Evolutionary conservation across 768 basidiomycete species (phyloP), one percentile per base, ranked within the genome.

Genomic region (Tricholoma matsutake): DNA sequence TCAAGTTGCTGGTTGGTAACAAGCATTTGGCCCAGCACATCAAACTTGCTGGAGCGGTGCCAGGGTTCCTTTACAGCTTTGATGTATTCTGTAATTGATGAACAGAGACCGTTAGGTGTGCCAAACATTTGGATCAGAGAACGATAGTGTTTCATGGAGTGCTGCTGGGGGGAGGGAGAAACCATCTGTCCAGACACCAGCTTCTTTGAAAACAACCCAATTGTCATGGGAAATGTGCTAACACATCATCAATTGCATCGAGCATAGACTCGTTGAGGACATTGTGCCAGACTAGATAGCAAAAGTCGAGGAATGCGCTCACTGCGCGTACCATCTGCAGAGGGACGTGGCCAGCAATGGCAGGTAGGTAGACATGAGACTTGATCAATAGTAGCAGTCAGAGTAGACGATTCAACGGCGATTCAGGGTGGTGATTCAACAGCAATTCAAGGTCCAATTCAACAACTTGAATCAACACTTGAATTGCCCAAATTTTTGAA

Each of bases 361-460:
- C 70, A 0, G 63, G 54, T n/a, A 75, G 59, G 45, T 69, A 74
- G n/a, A 73, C 69, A 68, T 68, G 31, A 31, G 49, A 22, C 39
- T 32, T 55, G 41, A 25, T 47, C 39, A 52, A 9, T n/a, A n/a
- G n/a, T n/a, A n/a, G n/a, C n/a, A n/a, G n/a, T n/a, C n/a, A n/a
- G n/a, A n/a, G n/a, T n/a, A n/a, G n/a, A n/a, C n/a, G n/a, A n/a
- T n/a, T n/a, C n/a, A n/a, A n/a, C n/a, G n/a, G n/a, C n/a, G n/a
- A n/a, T n/a, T n/a, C n/a, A n/a, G n/a, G n/a, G n/a, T n/a, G n/a
- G n/a, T n/a, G n/a, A n/a, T n/a, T n/a, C n/a, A n/a, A n/a, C n/a
- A n/a, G n/a, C n/a, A n/a, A n/a, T n/a, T n/a, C n/a, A n/a, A n/a
- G n/a, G n/a, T n/a, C n/a, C n/a, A n/a, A n/a, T n/a, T n/a, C n/a